Conservation (phyloP, 2,329 filamentous ascomycete species). For the Arachnopeziza araneosa region DNA sequence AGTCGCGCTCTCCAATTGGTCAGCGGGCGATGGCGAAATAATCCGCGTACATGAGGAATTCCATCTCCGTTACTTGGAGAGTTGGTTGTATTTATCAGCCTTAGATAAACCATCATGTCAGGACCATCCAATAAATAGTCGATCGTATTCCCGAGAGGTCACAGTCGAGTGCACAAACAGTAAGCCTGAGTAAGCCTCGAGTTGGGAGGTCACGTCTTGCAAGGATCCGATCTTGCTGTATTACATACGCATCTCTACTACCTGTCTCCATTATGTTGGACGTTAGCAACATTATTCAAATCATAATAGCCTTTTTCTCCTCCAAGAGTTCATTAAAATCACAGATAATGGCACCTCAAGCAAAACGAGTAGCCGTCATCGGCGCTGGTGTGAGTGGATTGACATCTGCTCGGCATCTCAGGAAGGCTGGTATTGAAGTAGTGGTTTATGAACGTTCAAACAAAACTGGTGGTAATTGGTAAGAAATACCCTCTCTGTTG, state of each 20-base stretch:
- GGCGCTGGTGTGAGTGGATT: conserved; percentile 48
- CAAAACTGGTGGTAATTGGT: conserved; percentile 50
- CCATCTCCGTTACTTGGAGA: background rate
- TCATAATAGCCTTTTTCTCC: background rate
- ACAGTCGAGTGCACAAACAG: background rate
- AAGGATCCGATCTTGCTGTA: background rate
- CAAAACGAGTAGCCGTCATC: conserved; percentile 39
- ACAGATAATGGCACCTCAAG: background rate
- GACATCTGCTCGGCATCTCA: conserved; percentile 41
- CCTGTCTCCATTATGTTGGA: too few species aligned
- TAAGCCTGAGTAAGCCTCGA: background rate
- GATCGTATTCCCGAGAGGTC: background rate
- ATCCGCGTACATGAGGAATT: conserved; percentile 7
- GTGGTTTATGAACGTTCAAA: conserved; percentile 49
- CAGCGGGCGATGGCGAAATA: conserved; percentile 5
- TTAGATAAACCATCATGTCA: background rate
- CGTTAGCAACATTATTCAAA: background rate
- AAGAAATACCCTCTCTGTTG: background rate
- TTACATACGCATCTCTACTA: background rate
- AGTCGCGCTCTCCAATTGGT: background rate
- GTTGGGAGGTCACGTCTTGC: background rate
- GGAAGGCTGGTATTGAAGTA: conserved; percentile 34
- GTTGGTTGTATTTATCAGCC: conserved; percentile 1
- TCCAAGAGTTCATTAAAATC: too few species aligned
- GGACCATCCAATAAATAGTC: background rate